These are phyloP conservation scores for Coelastrella sp. DNA, from an alignment of 139 green algal genomes.

Conservation along the genomic window DNA sequence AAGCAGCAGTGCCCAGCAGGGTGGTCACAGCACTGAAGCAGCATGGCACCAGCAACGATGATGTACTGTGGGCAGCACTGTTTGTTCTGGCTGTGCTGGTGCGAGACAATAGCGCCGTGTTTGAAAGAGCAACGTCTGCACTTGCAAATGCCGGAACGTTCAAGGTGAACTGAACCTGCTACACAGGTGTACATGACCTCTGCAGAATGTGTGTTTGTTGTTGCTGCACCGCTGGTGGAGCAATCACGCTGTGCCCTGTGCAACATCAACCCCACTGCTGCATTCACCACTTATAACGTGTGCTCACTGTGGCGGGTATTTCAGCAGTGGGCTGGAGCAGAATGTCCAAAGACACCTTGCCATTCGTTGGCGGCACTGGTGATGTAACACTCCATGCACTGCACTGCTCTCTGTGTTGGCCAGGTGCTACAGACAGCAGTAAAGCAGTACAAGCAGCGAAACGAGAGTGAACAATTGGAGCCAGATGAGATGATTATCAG, in stretches of 20 bases:
- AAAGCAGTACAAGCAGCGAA: conserved; percentile 32
- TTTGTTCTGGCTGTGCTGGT: conserved; percentile 70
- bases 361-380: not conserved
- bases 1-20: conserved; percentile 5
- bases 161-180: not conserved
- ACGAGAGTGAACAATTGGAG: conserved; percentile 27
- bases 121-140: conserved; percentile 38
- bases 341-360: not conserved
- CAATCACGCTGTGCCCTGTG: not conserved
- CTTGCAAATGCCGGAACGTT: conserved; percentile 47
- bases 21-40: conserved; percentile 46
- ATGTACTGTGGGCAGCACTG: conserved; percentile 69
- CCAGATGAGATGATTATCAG: conserved; percentile 66
- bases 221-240: not conserved
- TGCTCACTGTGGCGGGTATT: too few species aligned
- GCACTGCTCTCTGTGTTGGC: not conserved
- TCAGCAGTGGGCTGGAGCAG: too few species aligned
- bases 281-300: too few species aligned
- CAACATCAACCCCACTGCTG: not conserved
- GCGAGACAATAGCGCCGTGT: conserved; percentile 53
- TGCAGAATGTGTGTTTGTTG: not conserved
- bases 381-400: not conserved
- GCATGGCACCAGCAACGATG: conserved; percentile 56
- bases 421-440: conserved; percentile 44
- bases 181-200: not conserved